Percentiles rank a stretch among this genome's conserved stretches.
Evolutionary conservation across 805 yeast genomes (phyloP).

Genomic region (Candida sonorensis): DNA sequence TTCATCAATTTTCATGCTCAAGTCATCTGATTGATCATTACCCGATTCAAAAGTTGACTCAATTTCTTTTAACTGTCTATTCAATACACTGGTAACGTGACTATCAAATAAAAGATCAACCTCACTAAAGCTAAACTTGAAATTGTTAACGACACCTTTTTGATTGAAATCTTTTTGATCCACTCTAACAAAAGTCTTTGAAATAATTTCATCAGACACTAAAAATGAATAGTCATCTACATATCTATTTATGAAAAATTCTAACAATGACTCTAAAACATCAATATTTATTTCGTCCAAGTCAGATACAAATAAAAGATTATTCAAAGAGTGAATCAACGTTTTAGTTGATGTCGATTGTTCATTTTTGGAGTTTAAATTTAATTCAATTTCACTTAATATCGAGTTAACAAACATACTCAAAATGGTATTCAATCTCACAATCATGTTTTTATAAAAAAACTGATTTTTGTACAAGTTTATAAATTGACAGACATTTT

Average conservation of each 20-base stretch:
- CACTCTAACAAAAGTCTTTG: constrained; percentile 13
- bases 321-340: constrained; percentile 21
- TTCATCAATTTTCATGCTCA: too few species aligned
- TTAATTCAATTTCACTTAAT: constrained; percentile 58
- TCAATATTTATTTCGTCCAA: constrained; percentile 30
- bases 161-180: neutral
- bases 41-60: constrained; percentile 15
- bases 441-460: constrained; percentile 21
- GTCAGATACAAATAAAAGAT: constrained; percentile 11
- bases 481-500: constrained; percentile 23
- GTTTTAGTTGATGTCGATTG: constrained; percentile 27
- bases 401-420: constrained; percentile 71
- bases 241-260: constrained; percentile 26
- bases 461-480: constrained; percentile 14
- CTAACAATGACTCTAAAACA: constrained; percentile 26
- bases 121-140: constrained; percentile 15
- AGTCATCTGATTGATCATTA: too few species aligned
- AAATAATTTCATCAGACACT: constrained; percentile 14
- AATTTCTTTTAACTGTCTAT: constrained; percentile 24
- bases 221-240: constrained; percentile 24
- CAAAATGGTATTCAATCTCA: constrained; percentile 43
- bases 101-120: constrained; percentile 20
- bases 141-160: constrained; percentile 26
- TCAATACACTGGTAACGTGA: constrained; percentile 11
- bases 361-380: constrained; percentile 37